Base-by-base conservation (phyloP, 805 yeast species). In the Tetrapisispora phaffii region DNA sequence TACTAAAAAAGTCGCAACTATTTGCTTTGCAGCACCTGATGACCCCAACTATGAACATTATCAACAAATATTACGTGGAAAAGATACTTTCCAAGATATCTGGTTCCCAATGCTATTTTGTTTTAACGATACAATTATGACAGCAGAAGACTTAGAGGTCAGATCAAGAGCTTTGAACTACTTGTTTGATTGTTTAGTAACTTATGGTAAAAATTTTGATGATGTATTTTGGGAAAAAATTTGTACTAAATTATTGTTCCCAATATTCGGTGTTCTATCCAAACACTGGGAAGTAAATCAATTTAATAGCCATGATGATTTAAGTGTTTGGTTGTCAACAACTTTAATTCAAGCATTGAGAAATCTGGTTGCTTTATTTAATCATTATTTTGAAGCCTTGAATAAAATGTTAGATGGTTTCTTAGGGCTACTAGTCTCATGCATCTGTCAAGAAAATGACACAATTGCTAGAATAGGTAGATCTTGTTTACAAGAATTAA, bases 401-500 rank as follows among this genome's bases (percentile, higher is more conserved):
- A 80, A 80, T 53, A 72, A 77, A 35, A 77, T 85, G 75, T 70
- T 90, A 42, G 85, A 79, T 48, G 93, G 86, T 1, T 87, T 84
- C 60, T 71, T 94, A 63, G 79, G 78, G 17, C 71, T 94, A 42
- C 66, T 93, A 46, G 79, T 80, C 1, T 81, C 90, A 6, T 93
- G 98, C 65, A 86, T 93, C 42, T 87, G 96, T 55, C 98, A 93
- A 63, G 96, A 89, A 55, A 90, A 93, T 61, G 98, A 93, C 57
- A 89, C 97, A 0, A 88, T 94, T 55, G 94, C 97, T 0, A 75
- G 95, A 55, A 90, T 90, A 52, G 99, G 98, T 29, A 76, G 94
- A 57, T 78, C 90, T 8, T 89, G 98, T 61, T 72, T 93, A 47
- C 82, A 84, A 53, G 84, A 81, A 51, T 70, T 93, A 49, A 74